A percentile compares a stretch with the other conserved stretches of the same genome.
Evolutionary conservation across 1,139 yeast genomes (phyloP).

Genomic region (Hemisphaericaspora xylanilytica): DNA sequence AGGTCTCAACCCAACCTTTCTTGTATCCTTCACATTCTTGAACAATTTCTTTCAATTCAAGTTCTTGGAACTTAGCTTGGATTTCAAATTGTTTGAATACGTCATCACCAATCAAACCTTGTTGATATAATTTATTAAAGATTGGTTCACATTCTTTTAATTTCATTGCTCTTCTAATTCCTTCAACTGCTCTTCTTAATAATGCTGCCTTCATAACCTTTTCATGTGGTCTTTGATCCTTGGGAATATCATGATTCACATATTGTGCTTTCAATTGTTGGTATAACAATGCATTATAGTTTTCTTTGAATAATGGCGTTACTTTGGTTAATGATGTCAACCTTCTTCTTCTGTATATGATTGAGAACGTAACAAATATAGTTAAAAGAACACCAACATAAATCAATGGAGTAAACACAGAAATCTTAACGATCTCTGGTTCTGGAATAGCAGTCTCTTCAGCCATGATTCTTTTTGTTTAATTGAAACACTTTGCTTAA

Average conservation of each 20-base stretch:
- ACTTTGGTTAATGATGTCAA: conserved; percentile 51
- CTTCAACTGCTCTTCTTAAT: conserved; percentile 70
- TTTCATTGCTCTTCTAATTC: conserved; percentile 62
- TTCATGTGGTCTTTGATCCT: conserved; percentile 63
- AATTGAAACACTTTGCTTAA: neutral
- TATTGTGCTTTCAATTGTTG: conserved; percentile 51
- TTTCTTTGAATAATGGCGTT: conserved; percentile 70
- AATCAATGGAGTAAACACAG: conserved; percentile 81
- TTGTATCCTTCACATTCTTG: conserved; percentile 71
- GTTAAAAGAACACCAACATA: conserved; percentile 72
- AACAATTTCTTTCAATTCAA: conserved; percentile 78
- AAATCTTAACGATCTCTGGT: conserved; percentile 41
- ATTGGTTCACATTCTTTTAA: conserved; percentile 72
- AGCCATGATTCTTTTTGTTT: conserved; percentile 9
- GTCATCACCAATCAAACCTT: conserved; percentile 90
- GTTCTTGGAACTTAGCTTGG: conserved; percentile 73
- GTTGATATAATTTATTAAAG: conserved; percentile 71
- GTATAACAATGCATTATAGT: conserved; percentile 65
- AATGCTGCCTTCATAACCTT: conserved; percentile 85
- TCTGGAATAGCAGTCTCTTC: conserved; percentile 14
- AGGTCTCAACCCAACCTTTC: conserved; percentile 75
- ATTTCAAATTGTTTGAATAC: conserved; percentile 76
- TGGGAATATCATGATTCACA: conserved; percentile 36
- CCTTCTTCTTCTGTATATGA: conserved; percentile 63
- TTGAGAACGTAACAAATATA: conserved; percentile 72